Evolutionary conservation across 1,284 basidiomycete genomes (phyloP).

Genomic region (Trichosporon ovoides): DNA sequence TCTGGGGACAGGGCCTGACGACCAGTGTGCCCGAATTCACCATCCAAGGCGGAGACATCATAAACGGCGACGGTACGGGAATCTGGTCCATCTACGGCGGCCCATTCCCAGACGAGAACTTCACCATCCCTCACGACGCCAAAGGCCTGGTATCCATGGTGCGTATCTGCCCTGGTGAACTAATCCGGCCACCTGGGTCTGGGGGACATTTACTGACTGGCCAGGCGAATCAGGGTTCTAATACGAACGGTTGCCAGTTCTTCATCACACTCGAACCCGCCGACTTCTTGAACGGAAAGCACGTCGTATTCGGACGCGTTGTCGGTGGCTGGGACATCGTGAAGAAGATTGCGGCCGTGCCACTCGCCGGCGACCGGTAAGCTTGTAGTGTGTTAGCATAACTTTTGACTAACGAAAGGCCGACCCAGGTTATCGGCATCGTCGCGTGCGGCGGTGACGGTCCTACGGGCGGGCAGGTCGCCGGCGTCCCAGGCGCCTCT

Average conservation of each 20-base stretch:
- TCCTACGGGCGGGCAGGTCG: neutral
- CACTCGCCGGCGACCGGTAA: slow-evolving; percentile 57
- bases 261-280: slow-evolving; percentile 93
- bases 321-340: slow-evolving; percentile 81
- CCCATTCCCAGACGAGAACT: slow-evolving; percentile 29
- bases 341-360: slow-evolving; percentile 85
- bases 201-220: no score
- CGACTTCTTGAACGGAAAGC: slow-evolving; percentile 89
- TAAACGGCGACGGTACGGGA: slow-evolving; percentile 51
- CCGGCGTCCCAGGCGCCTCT: neutral
- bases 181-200: no score
- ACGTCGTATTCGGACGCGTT: slow-evolving; percentile 87
- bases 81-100: slow-evolving; percentile 36
- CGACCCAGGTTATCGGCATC: neutral
- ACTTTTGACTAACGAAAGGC: no score
- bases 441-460: neutral
- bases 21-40: slow-evolving; percentile 59
- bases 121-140: slow-evolving; percentile 9
- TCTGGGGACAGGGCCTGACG: neutral
- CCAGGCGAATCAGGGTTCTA: slow-evolving; percentile 84
- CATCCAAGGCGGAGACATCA: slow-evolving; percentile 67
- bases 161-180: no score
- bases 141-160: slow-evolving; percentile 18
- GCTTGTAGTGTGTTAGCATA: no score
- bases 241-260: slow-evolving; percentile 92